phyloP scores from a whole-genome alignment of 1,284 basidiomycete species.

The Moesziomyces parantarcticus region DNA sequence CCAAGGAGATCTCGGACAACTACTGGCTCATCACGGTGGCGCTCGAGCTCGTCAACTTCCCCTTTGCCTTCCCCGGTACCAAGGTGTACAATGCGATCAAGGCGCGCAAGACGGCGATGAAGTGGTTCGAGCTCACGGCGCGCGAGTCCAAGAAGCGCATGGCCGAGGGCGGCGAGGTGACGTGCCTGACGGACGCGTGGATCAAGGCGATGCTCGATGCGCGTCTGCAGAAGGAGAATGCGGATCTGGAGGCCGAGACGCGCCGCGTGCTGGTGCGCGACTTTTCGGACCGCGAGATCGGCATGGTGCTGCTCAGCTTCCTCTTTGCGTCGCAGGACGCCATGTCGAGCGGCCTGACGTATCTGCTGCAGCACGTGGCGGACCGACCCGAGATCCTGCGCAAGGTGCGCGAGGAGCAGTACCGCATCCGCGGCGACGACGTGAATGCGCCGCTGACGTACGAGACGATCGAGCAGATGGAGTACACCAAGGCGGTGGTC shows the following conservation, averaged over 20 bases:
- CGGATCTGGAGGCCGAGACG: slow-evolving; percentile 69
- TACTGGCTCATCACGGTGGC: slow-evolving; percentile 97
- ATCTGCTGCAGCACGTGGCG: slow-evolving; percentile 93
- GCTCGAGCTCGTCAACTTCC: slow-evolving; percentile 98
- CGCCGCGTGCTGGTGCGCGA: slow-evolving; percentile 73
- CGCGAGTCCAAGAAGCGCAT: slow-evolving; percentile 84
- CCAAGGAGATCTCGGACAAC: slow-evolving; percentile 85
- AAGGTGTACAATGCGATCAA: slow-evolving; percentile 95
- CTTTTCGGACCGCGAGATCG: slow-evolving; percentile 94
- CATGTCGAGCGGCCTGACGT: slow-evolving; percentile 85
- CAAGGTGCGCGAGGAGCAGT: slow-evolving; percentile 92
- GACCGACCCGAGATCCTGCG: slow-evolving; percentile 89
- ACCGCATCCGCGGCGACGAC: slow-evolving; percentile 82
- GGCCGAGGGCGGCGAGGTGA: slow-evolving; percentile 82
- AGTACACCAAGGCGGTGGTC: slow-evolving; percentile 88
- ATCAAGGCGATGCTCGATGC: slow-evolving; percentile 77
- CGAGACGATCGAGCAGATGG: slow-evolving; percentile 91
- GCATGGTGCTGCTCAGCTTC: slow-evolving; percentile 92
- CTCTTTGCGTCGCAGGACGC: slow-evolving; percentile 98
- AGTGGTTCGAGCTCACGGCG: slow-evolving; percentile 84
- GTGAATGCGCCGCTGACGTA: slow-evolving; percentile 83
- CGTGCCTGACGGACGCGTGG: slow-evolving; percentile 95
- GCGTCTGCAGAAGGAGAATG: slow-evolving; percentile 72
- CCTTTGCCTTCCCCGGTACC: slow-evolving; percentile 80
- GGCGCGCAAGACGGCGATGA: slow-evolving; percentile 87